Evolutionary conservation across 169 alveolate genomes (phyloP).

Genomic region (Cryptosporidium bovis): DNA sequence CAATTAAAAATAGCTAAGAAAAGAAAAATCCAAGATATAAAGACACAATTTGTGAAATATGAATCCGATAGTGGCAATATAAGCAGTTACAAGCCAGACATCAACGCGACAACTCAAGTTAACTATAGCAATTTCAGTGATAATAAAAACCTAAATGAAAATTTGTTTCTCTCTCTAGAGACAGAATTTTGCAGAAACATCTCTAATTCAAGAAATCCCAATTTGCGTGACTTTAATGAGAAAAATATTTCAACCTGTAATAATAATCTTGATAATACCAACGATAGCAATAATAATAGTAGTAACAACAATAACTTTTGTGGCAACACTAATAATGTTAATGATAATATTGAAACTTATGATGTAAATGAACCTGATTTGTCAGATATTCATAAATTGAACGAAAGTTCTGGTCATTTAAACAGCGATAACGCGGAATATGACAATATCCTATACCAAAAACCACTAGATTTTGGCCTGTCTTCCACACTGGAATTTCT

Average conservation of each 20-base stretch:
- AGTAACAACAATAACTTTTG: too few relatives aligned
- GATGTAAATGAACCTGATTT: not conserved
- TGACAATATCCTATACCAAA: constrained; percentile 20
- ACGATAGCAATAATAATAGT: too few relatives aligned
- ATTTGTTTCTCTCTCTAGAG: constrained; percentile 31
- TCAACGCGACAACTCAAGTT: not conserved
- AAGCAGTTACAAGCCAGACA: not conserved
- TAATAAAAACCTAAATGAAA: not conserved
- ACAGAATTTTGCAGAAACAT: constrained; percentile 56
- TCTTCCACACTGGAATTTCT: constrained; percentile 34
- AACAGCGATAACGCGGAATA: not conserved
- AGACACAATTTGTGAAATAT: not conserved
- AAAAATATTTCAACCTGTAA: too few relatives aligned
- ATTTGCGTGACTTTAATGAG: too few relatives aligned
- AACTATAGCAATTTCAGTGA: not conserved
- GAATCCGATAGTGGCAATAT: not conserved
- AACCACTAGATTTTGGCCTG: constrained; percentile 64
- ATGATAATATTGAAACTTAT: not conserved
- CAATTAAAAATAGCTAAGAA: constrained; percentile 27
- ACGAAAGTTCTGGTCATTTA: not conserved
- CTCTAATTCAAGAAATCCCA: not conserved
- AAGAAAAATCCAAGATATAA: constrained; percentile 2
- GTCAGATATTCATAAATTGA: not conserved
- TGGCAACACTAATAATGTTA: not conserved
- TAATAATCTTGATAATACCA: too few relatives aligned